These are phyloP conservation scores for Microsporum audouinii DNA, from an alignment of 2,329 filamentous ascomycete species.

Conservation along the genomic window DNA sequence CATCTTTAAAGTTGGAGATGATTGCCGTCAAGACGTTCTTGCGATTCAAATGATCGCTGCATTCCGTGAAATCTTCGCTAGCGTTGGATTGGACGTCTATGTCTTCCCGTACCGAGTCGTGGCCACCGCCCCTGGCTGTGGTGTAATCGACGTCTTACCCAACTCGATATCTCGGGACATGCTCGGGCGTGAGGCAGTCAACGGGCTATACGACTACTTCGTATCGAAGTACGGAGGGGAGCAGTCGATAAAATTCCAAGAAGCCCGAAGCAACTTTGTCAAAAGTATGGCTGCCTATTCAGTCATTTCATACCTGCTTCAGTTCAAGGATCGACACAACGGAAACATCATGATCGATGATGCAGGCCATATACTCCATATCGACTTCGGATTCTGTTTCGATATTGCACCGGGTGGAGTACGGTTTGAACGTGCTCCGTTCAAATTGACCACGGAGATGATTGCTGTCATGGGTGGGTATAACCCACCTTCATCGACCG, in stretches of 20 bases:
- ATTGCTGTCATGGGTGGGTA: conserved; percentile 87
- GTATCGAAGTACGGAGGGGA: conserved; percentile 94
- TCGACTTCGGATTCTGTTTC: conserved; percentile 99
- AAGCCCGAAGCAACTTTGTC: conserved; percentile 92
- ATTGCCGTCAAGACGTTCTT: conserved; percentile 92
- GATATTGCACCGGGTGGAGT: conserved; percentile 96
- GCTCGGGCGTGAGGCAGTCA: conserved; percentile 94
- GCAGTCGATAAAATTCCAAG: conserved; percentile 87
- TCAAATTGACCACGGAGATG: conserved; percentile 97
- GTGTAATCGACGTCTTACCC: conserved; percentile 93
- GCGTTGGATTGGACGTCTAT: conserved; percentile 87
- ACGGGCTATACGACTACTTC: conserved; percentile 97
- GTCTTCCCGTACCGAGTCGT: conserved; percentile 97
- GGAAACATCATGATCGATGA: conserved; percentile 99
- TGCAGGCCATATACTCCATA: conserved; percentile 91
- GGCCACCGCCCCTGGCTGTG: conserved; percentile 90
- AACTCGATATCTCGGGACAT: conserved; percentile 98
- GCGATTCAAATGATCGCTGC: conserved; percentile 96
- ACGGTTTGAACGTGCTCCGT: conserved; percentile 93
- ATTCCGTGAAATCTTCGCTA: conserved; percentile 94
- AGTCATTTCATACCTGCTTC: conserved; percentile 87
- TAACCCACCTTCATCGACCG: conserved; percentile 12
- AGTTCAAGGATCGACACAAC: conserved; percentile 99
- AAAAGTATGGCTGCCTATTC: conserved; percentile 99
- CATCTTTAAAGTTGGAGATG: conserved; percentile 99